A percentile compares a stretch with the other conserved stretches of the same genome.
These are phyloP conservation scores for Fusarium brevicatenulatum DNA, from an alignment of 2,329 filamentous ascomycete genomes.

Conservation along the genomic window DNA sequence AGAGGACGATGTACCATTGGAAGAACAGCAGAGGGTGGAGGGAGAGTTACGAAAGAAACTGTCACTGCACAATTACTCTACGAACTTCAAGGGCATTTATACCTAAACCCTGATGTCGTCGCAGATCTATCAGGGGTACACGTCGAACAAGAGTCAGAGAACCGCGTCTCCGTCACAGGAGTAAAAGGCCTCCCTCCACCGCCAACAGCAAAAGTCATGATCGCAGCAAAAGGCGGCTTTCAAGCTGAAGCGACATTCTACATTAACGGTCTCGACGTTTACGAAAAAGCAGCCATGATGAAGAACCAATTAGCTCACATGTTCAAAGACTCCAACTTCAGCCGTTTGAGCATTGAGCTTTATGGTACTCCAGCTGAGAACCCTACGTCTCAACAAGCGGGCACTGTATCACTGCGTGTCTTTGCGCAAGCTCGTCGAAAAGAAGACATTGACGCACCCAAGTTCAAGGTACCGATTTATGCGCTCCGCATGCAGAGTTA, in stretches of 20 bases:
- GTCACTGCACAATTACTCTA: conserved; percentile 55
- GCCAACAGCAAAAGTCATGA: conserved; percentile 50
- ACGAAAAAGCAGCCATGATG: conserved; percentile 56
- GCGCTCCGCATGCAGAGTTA: conserved; percentile 55
- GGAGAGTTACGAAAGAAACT: conserved; percentile 51
- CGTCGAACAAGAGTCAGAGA: conserved; percentile 56
- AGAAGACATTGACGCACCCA: conserved; percentile 48
- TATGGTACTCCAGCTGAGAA: conserved; percentile 53
- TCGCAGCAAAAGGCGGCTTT: conserved; percentile 56
- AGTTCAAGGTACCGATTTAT: conserved; percentile 53
- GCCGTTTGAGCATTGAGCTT: conserved; percentile 48
- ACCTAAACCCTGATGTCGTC: conserved; percentile 57
- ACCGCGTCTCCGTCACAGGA: conserved; percentile 48
- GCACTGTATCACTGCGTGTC: conserved; percentile 59
- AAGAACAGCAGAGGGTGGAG: conserved; percentile 48
- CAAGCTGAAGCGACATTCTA: conserved; percentile 59
- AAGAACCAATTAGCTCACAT: conserved; percentile 52
- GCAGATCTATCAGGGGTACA: conserved; percentile 50
- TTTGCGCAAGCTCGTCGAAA: conserved; percentile 57
- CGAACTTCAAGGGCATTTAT: conserved; percentile 57
- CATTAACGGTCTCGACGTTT: conserved; percentile 55
- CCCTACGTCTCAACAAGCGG: conserved; percentile 56
- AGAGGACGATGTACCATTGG: conserved; percentile 50
- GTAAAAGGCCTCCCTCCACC: conserved; percentile 46
- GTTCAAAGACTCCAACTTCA: conserved; percentile 50